phyloP scores from a whole-genome alignment of 192 early-diverging fungal genomes.

The Radiomyces spectabilis region DNA sequence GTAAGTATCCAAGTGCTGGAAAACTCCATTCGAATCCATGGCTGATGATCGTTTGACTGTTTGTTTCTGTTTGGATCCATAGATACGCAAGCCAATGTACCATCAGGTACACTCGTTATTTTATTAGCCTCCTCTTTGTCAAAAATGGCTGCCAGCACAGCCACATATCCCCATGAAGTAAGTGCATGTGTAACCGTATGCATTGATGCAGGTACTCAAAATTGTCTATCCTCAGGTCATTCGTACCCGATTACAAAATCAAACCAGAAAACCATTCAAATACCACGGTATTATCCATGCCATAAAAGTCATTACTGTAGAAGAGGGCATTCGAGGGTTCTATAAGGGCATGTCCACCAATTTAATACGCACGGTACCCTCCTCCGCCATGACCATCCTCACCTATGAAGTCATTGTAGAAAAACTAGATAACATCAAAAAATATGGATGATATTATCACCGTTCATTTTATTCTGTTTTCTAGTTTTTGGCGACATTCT shows the following conservation, averaged over 20 bases:
- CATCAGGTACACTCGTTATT: conserved; percentile 40
- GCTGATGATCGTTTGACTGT: neutral
- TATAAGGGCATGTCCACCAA: conserved; percentile 86
- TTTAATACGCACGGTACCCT: conserved; percentile 83
- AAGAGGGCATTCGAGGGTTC: conserved; percentile 77
- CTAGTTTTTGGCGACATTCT: too few relatives aligned
- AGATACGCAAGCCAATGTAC: conserved; percentile 3
- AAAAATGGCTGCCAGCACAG: conserved; percentile 83
- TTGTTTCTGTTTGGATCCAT: neutral
- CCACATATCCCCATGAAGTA: conserved; percentile 95
- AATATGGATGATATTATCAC: too few relatives aligned
- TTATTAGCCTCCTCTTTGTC: conserved; percentile 75
- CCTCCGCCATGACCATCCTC: conserved; percentile 76
- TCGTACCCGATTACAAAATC: conserved; percentile 89
- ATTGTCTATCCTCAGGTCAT: conserved; percentile 68
- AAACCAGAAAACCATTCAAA: conserved; percentile 58
- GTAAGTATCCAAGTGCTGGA: conserved; percentile 25
- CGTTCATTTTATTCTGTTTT: too few relatives aligned
- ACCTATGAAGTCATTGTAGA: conserved; percentile 81
- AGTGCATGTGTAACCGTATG: neutral
- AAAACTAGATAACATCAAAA: conserved; percentile 23
- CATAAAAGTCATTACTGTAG: conserved; percentile 54
- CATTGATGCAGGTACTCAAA: neutral
- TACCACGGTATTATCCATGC: conserved; percentile 82
- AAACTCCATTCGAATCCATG: neutral